Base-by-base conservation (phyloP, 257 asterid genomes). In the Mentha longifolia region DNA sequence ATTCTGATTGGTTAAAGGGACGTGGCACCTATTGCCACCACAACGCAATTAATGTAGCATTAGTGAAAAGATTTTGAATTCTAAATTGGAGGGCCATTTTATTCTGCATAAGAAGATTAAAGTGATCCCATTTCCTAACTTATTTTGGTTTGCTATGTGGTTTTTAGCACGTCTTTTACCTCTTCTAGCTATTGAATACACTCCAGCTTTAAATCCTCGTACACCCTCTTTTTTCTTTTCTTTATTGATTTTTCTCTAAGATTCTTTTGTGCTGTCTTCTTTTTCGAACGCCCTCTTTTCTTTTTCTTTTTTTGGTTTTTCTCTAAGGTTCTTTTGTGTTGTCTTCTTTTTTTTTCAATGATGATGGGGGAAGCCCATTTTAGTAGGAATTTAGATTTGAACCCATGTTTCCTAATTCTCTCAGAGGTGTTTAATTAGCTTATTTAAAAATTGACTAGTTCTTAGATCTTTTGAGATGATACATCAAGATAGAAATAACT, bases 1-100 rank as follows among this genome's bases (percentile, higher is more conserved):
- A n/a, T 31, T 76, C 0, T 71, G 82, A 85, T 85, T 85, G 84
- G 87, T 46, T 39, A 14, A 7, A 17, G 9, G 15, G 17, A 20
- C 7, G 61, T 66, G 11, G 33, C 25, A 0, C n/a, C 58, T 78
- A 76, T 74, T 22, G 84, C 77, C 80, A 76, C 65, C 9, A 47
- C 4, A 57, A 33, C 12, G 28, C 14, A 63, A 10, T 31, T 7
- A 30, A 46, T 47, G 25, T 22, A 47, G 51, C 16, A 7, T 30
- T 45, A 33, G 13, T 2, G 39, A 51, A 51, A 61, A 43, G 12
- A 45, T 12, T 28, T 61, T 37, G 30, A 62, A 50, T 50, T 25
- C 50, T 28, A 25, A 51, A 58, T 49, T 49, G 46, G 74, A 6
- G 35, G 68, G 22, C 9, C 30, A 3, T 31, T 68, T 61, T 31